phyloP scores from a whole-genome alignment of 768 basidiomycete genomes.

The Leccinum pellstonianum region DNA sequence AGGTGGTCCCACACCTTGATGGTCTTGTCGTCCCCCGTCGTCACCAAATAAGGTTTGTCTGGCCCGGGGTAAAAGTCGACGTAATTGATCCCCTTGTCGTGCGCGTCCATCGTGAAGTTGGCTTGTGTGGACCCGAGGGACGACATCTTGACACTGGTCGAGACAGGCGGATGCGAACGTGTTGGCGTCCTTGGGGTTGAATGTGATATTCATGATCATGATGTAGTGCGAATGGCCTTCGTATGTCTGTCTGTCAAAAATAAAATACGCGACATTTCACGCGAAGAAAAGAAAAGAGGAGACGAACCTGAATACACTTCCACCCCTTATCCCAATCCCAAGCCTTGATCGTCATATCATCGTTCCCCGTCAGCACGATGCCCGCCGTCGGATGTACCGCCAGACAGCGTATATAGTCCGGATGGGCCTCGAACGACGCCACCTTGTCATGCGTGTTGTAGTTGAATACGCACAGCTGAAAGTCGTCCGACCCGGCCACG shows the following conservation, averaged over 20 bases:
- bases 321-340: slow-evolving; percentile 99
- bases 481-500: slow-evolving; percentile 76
- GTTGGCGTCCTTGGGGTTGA: slow-evolving; percentile 97
- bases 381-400: slow-evolving; percentile 92
- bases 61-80: slow-evolving; percentile 98
- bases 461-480: slow-evolving; percentile 94
- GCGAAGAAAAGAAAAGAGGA: background rate
- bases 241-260: slow-evolving; percentile 57
- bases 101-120: slow-evolving; percentile 97
- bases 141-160: slow-evolving; percentile 97
- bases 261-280: background rate
- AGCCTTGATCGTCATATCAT: slow-evolving; percentile 99
- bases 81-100: slow-evolving; percentile 98
- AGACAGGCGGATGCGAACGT: slow-evolving; percentile 98
- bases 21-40: slow-evolving; percentile 94
- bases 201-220: slow-evolving; percentile 79
- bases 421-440: slow-evolving; percentile 91
- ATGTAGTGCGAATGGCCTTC: slow-evolving; percentile 99
- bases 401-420: slow-evolving; percentile 96
- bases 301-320: slow-evolving; percentile 89
- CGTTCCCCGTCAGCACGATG: slow-evolving; percentile 92
- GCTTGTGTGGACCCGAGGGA: slow-evolving; percentile 78
- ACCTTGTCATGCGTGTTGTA: slow-evolving; percentile 99
- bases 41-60: slow-evolving; percentile 95
- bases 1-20: slow-evolving; percentile 99